These are phyloP conservation scores for Pichiaceae sp. DNA, from an alignment of 1,139 yeast species.

Conservation along the genomic window DNA sequence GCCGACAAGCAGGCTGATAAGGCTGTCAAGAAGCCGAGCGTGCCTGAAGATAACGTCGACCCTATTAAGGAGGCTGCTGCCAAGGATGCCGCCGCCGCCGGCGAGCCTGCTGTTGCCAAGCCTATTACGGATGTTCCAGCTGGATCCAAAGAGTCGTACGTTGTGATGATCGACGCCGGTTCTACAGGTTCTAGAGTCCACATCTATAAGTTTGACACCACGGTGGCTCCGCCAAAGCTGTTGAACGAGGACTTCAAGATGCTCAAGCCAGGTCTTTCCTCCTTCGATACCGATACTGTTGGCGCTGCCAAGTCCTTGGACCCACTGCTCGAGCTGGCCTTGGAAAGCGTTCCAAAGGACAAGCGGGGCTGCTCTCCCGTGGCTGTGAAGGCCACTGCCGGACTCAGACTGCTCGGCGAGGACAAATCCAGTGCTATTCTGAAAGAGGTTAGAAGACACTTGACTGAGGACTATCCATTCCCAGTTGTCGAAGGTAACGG, in stretches of 20 bases:
- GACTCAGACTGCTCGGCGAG: constrained; percentile 78
- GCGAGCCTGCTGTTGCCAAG: constrained; percentile 1
- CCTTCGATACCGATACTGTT: constrained; percentile 67
- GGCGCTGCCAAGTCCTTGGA: constrained; percentile 89
- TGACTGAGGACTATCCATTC: constrained; percentile 78
- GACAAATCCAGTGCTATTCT: constrained; percentile 64
- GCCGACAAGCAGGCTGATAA: background rate
- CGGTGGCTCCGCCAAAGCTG: constrained; percentile 73
- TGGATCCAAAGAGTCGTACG: constrained; percentile 30
- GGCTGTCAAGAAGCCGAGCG: background rate
- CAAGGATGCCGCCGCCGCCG: constrained; percentile 2
- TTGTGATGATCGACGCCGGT: constrained; percentile 94
- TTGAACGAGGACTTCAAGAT: constrained; percentile 75
- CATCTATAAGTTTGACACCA: constrained; percentile 82
- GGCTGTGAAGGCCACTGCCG: constrained; percentile 98
- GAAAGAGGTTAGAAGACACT: constrained; percentile 63
- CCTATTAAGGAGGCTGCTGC: constrained; percentile 5
- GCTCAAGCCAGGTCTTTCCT: constrained; percentile 89
- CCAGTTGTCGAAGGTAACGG: constrained; percentile 84
- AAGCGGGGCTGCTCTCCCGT: constrained; percentile 79
- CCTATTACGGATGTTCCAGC: background rate
- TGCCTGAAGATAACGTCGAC: background rate
- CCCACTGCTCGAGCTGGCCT: constrained; percentile 65
- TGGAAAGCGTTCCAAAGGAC: constrained; percentile 64
- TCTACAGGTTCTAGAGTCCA: constrained; percentile 96